Evolutionary conservation across 148 eudicot species (phyloP).

Genomic region (Amaranthus cruentus): DNA sequence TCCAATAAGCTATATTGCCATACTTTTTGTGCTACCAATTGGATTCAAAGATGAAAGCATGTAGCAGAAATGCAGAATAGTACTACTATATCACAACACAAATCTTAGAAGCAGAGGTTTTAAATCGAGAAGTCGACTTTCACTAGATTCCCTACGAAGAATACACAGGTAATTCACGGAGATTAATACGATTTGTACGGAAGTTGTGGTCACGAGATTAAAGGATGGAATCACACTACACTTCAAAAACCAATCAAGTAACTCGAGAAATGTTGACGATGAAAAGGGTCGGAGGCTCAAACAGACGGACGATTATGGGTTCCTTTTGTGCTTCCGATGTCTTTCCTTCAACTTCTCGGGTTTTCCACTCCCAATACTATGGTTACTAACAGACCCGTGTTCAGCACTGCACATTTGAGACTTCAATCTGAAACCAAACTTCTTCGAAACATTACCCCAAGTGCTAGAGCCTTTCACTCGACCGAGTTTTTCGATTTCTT

Average conservation of each 20-base stretch:
- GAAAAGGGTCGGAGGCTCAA: background rate
- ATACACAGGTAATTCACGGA: too few species aligned
- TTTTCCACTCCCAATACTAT: slow-evolving; percentile 33
- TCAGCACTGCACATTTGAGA: slow-evolving; percentile 90
- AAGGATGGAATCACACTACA: background rate
- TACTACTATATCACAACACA: too few species aligned
- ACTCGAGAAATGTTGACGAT: background rate
- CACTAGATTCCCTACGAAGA: too few species aligned
- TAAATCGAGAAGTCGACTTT: too few species aligned
- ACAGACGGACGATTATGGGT: background rate
- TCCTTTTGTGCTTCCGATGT: slow-evolving; percentile 48
- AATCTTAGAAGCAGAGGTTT: too few species aligned
- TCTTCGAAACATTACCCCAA: slow-evolving; percentile 68
- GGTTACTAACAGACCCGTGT: slow-evolving; percentile 71
- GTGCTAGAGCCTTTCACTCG: slow-evolving; percentile 38
- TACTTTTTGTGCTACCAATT: too few species aligned
- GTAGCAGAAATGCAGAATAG: too few species aligned
- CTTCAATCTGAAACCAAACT: slow-evolving; percentile 60
- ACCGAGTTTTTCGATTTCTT: slow-evolving; percentile 67
- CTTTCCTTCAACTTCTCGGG: slow-evolving; percentile 48
- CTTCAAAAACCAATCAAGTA: slow-evolving; percentile 10
- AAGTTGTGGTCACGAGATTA: background rate
- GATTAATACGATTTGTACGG: background rate
- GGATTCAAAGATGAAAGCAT: too few species aligned
- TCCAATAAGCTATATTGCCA: too few species aligned